A percentile compares a stretch with the other conserved stretches of the same genome.
Evolutionary conservation across 2,329 filamentous ascomycete species (phyloP).

Genomic region (Sporothrix curviconia): DNA sequence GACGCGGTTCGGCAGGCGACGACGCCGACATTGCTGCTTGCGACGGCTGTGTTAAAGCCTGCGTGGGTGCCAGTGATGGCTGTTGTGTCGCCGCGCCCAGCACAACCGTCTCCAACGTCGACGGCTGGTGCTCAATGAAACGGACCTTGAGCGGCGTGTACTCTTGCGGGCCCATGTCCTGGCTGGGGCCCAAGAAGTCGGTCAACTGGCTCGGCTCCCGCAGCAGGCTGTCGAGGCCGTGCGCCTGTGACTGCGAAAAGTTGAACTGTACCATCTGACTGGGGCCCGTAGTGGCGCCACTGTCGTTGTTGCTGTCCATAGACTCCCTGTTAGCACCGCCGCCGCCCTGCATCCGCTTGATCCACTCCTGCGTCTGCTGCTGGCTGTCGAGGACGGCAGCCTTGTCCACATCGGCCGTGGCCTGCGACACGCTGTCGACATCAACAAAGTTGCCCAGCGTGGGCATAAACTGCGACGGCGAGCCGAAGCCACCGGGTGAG

Average conservation of each 20-base stretch:
- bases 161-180: slow-evolving; percentile 70
- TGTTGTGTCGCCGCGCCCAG: slow-evolving; percentile 26
- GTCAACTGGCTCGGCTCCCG: slow-evolving; percentile 57
- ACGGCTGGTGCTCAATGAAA: slow-evolving; percentile 58
- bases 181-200: slow-evolving; percentile 67
- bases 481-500: slow-evolving; percentile 16
- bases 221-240: slow-evolving; percentile 51
- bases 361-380: slow-evolving; percentile 30
- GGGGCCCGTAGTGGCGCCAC: slow-evolving; percentile 12
- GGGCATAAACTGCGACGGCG: slow-evolving; percentile 48
- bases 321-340: too few species aligned
- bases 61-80: not conserved
- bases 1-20: slow-evolving; percentile 36
- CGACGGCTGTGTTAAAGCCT: slow-evolving; percentile 30
- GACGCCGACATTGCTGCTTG: slow-evolving; percentile 17
- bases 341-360: slow-evolving; percentile 16
- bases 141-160: slow-evolving; percentile 64
- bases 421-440: slow-evolving; percentile 45
- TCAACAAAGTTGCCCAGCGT: slow-evolving; percentile 52
- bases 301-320: slow-evolving; percentile 22
- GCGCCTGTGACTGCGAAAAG: slow-evolving; percentile 55
- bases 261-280: slow-evolving; percentile 44
- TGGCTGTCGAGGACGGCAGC: slow-evolving; percentile 45
- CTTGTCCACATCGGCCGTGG: slow-evolving; percentile 36
- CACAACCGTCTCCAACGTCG: slow-evolving; percentile 65